phyloP scores from a whole-genome alignment of 73 alveolate genomes.

The Paramecium tetraurelia region DNA sequence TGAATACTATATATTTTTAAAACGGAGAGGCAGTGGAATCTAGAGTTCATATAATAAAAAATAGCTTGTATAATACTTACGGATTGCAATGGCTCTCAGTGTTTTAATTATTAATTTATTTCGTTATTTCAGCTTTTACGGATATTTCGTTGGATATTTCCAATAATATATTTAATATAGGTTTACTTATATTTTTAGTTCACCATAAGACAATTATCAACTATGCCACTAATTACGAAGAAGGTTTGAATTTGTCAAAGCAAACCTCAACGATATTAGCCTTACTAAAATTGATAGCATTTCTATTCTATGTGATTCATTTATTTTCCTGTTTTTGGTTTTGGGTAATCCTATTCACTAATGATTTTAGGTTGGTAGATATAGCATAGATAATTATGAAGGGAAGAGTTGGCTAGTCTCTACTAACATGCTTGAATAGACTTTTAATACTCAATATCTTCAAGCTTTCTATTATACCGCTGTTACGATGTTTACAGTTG shows the following conservation, averaged over 20 bases:
- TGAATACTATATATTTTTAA: slow-evolving; percentile 24
- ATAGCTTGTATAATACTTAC: not conserved
- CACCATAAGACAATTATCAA: slow-evolving; percentile 15
- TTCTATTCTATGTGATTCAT: slow-evolving; percentile 5
- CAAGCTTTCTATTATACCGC: slow-evolving; percentile 74
- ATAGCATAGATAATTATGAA: slow-evolving; percentile 29
- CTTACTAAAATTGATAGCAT: not conserved
- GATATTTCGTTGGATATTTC: not conserved
- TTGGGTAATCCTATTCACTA: not conserved
- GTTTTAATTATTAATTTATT: not conserved
- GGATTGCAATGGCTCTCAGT: slow-evolving; percentile 15
- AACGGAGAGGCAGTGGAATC: not conserved
- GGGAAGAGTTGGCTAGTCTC: slow-evolving; percentile 58
- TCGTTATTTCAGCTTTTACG: not conserved
- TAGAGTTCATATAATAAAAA: not conserved
- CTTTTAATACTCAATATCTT: slow-evolving; percentile 54
- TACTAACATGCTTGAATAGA: not conserved
- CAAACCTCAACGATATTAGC: not conserved
- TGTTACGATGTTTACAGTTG: slow-evolving; percentile 80
- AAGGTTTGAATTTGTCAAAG: not conserved
- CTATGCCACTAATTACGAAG: not conserved
- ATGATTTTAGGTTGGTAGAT: not conserved
- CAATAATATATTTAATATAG: not conserved
- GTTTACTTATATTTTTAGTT: not conserved
- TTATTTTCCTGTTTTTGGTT: slow-evolving; percentile 38